A percentile compares a stretch with the other conserved stretches of the same genome.
phyloP scores from a whole-genome alignment of 2,329 filamentous ascomycete genomes.

The Furcasterigmium furcatum region DNA sequence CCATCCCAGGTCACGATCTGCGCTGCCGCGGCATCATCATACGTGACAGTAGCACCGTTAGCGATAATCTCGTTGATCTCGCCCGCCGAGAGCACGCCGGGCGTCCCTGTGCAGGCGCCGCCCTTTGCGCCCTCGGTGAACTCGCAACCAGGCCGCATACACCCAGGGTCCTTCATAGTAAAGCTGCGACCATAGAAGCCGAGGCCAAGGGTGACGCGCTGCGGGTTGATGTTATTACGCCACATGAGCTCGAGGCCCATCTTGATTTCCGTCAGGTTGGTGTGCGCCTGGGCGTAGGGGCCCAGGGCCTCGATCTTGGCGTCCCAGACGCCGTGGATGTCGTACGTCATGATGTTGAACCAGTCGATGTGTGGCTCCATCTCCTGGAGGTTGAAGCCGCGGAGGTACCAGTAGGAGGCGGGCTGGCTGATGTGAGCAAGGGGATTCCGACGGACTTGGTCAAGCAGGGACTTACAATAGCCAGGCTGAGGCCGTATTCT shows the following conservation, averaged over 20 bases:
- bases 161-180: conserved; percentile 18
- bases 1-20: conserved; percentile 24
- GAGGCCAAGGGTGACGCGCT: conserved; percentile 38
- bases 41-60: conserved; percentile 10
- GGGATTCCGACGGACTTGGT: background rate
- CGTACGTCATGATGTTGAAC: conserved; percentile 18
- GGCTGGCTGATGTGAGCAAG: background rate
- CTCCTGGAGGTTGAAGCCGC: conserved; percentile 3
- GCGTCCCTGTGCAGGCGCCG: conserved; percentile 22
- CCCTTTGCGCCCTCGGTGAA: conserved; percentile 19
- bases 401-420: conserved; percentile 10
- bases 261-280: conserved; percentile 45
- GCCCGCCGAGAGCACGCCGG: conserved; percentile 24
- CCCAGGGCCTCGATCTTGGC: conserved; percentile 20
- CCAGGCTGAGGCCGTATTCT: conserved; percentile 1
- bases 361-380: conserved; percentile 16
- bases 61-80: conserved; percentile 27
- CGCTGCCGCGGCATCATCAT: conserved; percentile 23
- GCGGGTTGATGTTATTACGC: conserved; percentile 37
- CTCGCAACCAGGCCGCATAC: conserved; percentile 22
- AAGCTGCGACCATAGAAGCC: conserved; percentile 41
- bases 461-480: conserved; percentile 1
- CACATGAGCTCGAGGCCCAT: conserved; percentile 41
- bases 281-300: conserved; percentile 30
- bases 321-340: conserved; percentile 36